These are phyloP conservation scores for Dryadomyces quercus-mongolicae DNA, from an alignment of 2,329 filamentous ascomycete genomes.

Conservation along the genomic window DNA sequence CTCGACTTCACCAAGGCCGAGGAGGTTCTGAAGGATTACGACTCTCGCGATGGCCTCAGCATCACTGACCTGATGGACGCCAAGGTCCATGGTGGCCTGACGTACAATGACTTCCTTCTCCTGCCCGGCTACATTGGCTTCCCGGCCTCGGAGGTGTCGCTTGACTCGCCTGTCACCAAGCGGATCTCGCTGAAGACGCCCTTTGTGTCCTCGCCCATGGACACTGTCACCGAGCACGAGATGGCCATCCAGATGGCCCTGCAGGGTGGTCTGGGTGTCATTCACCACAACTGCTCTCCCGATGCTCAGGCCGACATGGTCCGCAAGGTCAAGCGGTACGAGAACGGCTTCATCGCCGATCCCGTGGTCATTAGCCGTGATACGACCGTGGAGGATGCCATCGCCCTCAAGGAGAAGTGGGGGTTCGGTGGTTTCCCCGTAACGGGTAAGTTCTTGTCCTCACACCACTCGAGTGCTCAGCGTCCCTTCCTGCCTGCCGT, in stretches of 20 bases:
- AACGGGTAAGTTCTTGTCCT: conserved; percentile 61
- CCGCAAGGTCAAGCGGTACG: conserved; percentile 95
- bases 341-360: conserved; percentile 98
- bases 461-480: not conserved
- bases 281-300: conserved; percentile 99
- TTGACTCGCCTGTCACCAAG: conserved; percentile 91
- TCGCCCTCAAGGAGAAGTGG: conserved; percentile 91
- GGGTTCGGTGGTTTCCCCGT: conserved; percentile 97
- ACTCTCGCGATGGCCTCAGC: conserved; percentile 72
- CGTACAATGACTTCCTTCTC: conserved; percentile 97
- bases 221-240: conserved; percentile 97
- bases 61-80: conserved; percentile 82
- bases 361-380: conserved; percentile 80
- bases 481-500: conserved; percentile 18
- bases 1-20: conserved; percentile 66
- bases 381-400: conserved; percentile 85
- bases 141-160: conserved; percentile 72
- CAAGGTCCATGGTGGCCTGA: conserved; percentile 82
- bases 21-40: conserved; percentile 71
- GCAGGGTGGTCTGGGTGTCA: conserved; percentile 80
- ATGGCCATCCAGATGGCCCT: conserved; percentile 98
- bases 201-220: conserved; percentile 96
- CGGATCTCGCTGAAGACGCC: conserved; percentile 92
- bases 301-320: conserved; percentile 98
- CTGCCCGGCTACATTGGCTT: conserved; percentile 98